Percentiles rank a stretch among this genome's conserved stretches.
Evolutionary conservation across 2,329 filamentous ascomycete species (phyloP).

Genomic region (Phoma sp.): DNA sequence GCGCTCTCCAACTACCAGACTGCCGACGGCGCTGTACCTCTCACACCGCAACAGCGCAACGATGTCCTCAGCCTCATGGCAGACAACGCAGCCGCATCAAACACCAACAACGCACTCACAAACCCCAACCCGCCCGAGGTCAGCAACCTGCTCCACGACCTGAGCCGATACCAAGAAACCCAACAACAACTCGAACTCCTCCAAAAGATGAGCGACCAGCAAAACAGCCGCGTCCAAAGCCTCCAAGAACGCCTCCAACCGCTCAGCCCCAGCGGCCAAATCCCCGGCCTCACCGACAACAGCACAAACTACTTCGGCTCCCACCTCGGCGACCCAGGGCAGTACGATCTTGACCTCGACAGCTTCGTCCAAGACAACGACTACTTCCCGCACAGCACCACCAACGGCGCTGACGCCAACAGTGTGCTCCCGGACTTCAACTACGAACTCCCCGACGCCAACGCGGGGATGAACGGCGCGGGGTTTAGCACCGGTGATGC

Average conservation of each 20-base stretch:
- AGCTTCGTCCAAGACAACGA: slow-evolving; percentile 65
- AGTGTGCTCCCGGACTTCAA: slow-evolving; percentile 36
- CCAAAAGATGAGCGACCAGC: slow-evolving; percentile 78
- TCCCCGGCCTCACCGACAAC: slow-evolving; percentile 68
- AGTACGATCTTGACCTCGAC: slow-evolving; percentile 61
- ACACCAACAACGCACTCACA: slow-evolving; percentile 64
- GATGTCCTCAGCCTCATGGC: slow-evolving; percentile 59
- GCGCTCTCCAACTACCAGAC: slow-evolving; percentile 58
- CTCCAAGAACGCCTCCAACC: slow-evolving; percentile 78
- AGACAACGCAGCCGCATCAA: slow-evolving; percentile 51
- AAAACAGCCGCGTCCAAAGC: slow-evolving; percentile 77
- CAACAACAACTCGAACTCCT: slow-evolving; percentile 80
- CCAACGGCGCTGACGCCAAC: not conserved
- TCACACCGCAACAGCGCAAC: slow-evolving; percentile 57
- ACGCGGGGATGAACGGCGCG: slow-evolving; percentile 5
- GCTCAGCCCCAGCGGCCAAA: slow-evolving; percentile 78
- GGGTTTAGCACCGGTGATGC: slow-evolving; percentile 6
- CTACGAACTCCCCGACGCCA: slow-evolving; percentile 28
- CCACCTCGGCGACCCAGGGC: slow-evolving; percentile 47
- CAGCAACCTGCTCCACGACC: slow-evolving; percentile 63
- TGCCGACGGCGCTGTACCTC: slow-evolving; percentile 54
- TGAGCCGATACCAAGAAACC: slow-evolving; percentile 72
- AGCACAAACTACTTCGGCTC: slow-evolving; percentile 45
- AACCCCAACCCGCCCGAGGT: slow-evolving; percentile 63
- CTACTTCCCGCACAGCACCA: slow-evolving; percentile 54